A percentile compares a stretch with the other conserved stretches of the same genome.
phyloP scores from a whole-genome alignment of 208 protist genomes.

The Leishmania amazonensis region DNA sequence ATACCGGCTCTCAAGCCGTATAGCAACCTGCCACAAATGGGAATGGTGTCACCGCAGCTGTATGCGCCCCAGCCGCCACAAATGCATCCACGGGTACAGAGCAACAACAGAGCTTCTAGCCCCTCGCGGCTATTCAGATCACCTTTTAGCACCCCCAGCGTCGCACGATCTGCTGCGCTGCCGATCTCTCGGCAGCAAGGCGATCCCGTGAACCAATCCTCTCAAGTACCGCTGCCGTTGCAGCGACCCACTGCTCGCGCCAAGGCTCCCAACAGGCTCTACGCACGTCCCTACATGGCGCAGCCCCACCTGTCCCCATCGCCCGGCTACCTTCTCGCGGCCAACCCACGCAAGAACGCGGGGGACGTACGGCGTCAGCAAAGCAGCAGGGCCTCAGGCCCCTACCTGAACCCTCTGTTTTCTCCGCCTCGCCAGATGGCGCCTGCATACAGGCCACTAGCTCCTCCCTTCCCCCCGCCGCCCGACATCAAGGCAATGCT shows the following conservation, averaged over 20 bases:
- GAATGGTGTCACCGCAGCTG: background rate
- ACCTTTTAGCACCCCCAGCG: conserved; percentile 9
- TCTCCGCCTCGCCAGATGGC: conserved; percentile 26
- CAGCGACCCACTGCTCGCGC: conserved; percentile 10
- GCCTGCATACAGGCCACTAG: conserved; percentile 23
- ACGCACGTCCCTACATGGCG: conserved; percentile 18
- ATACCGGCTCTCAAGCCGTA: conserved; percentile 15
- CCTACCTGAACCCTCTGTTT: conserved; percentile 54
- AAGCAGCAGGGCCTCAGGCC: background rate
- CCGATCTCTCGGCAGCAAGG: conserved; percentile 34
- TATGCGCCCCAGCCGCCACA: conserved; percentile 9
- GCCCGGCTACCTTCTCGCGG: conserved; percentile 17
- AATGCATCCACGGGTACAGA: conserved; percentile 9
- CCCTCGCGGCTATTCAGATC: background rate
- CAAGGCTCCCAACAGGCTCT: background rate
- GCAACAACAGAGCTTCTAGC: background rate
- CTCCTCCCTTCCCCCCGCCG: background rate
- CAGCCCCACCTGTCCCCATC: conserved; percentile 13
- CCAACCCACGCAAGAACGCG: conserved; percentile 18
- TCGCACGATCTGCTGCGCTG: conserved; percentile 6
- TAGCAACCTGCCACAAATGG: background rate
- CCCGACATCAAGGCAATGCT: conserved; percentile 83
- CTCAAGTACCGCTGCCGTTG: conserved; percentile 6
- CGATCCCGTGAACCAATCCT: conserved; percentile 6
- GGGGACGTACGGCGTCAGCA: conserved; percentile 16